phyloP scores from a whole-genome alignment of 495 filamentous ascomycete genomes.

The Penicillium nucicola region DNA sequence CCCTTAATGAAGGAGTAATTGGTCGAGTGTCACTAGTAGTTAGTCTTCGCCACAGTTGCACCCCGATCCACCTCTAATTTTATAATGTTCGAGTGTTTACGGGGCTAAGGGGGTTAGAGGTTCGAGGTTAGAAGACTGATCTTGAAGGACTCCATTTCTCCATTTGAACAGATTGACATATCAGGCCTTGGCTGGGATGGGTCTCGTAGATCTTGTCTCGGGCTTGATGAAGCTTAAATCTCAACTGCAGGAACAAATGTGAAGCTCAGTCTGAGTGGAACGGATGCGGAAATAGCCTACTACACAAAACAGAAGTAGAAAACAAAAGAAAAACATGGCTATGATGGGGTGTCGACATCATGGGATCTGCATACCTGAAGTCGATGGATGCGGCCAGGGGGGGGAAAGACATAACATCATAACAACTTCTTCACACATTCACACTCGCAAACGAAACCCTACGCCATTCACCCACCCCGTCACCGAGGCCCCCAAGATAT shows the following conservation, averaged over 20 bases:
- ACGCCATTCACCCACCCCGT: too few species aligned
- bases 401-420: slow-evolving; percentile 1
- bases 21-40: too few species aligned
- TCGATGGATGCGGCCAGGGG: slow-evolving; percentile 26
- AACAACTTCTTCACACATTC: not conserved
- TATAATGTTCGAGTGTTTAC: not conserved
- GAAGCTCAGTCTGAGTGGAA: too few species aligned
- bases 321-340: not conserved
- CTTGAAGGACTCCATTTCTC: too few species aligned
- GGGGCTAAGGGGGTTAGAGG: too few species aligned
- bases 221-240: slow-evolving; percentile 24
- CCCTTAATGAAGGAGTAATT: not conserved
- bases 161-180: too few species aligned
- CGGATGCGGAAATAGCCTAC: not conserved
- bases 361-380: slow-evolving; percentile 26
- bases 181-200: not conserved
- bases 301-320: too few species aligned
- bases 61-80: not conserved
- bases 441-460: not conserved
- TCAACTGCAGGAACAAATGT: slow-evolving; percentile 1
- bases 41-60: too few species aligned
- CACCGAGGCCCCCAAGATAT: too few species aligned
- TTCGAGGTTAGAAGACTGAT: too few species aligned
- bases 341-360: slow-evolving; percentile 20
- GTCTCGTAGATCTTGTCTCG: slow-evolving; percentile 23